A percentile compares a stretch with the other conserved stretches of the same genome.
These are phyloP conservation scores for Colletotrichum lentis DNA, from an alignment of 2,329 filamentous ascomycete genomes.

Conservation along the genomic window DNA sequence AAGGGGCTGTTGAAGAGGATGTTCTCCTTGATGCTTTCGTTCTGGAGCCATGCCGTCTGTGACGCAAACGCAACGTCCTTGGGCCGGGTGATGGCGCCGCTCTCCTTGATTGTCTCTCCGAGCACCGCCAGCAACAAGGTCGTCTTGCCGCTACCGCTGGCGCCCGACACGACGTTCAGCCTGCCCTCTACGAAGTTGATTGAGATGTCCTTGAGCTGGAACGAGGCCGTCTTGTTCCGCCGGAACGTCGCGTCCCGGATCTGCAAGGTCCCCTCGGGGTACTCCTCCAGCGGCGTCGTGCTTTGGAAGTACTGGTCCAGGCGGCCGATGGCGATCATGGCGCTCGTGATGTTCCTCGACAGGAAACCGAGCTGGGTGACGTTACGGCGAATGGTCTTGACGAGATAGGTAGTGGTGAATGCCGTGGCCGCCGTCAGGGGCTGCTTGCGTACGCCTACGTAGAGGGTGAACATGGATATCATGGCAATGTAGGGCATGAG, in stretches of 20 bases:
- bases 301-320: constrained; percentile 64
- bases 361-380: constrained; percentile 59
- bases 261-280: constrained; percentile 59
- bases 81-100: constrained; percentile 58
- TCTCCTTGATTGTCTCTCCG: constrained; percentile 62
- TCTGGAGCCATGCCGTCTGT: constrained; percentile 66
- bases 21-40: constrained; percentile 63
- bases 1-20: constrained; percentile 62
- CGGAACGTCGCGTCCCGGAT: constrained; percentile 59
- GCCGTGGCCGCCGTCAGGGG: constrained; percentile 64
- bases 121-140: constrained; percentile 63
- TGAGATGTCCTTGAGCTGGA: constrained; percentile 57
- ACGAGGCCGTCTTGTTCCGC: constrained; percentile 59
- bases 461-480: constrained; percentile 62
- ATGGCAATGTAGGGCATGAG: constrained; percentile 61
- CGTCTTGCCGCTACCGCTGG: constrained; percentile 66
- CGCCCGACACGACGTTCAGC: constrained; percentile 63
- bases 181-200: constrained; percentile 63
- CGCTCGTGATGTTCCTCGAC: constrained; percentile 53
- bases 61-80: constrained; percentile 65
- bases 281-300: constrained; percentile 57
- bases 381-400: constrained; percentile 62
- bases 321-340: constrained; percentile 58
- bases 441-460: constrained; percentile 57
- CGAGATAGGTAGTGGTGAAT: constrained; percentile 64